A percentile compares a stretch with the other conserved stretches of the same genome.
Evolutionary conservation across 75 land plant species (phyloP).

Genomic region (Cupressus sempervirens): DNA sequence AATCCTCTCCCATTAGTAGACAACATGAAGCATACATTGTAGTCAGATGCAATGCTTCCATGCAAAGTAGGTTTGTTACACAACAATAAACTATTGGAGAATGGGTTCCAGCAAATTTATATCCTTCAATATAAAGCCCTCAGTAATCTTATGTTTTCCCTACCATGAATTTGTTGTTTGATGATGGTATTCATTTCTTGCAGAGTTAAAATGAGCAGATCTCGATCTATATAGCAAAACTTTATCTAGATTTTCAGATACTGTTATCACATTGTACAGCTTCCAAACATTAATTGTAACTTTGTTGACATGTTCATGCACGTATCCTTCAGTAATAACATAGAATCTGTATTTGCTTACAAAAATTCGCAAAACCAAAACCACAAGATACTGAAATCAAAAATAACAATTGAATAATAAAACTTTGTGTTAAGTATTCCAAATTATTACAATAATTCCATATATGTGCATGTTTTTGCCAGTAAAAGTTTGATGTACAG

Average conservation of each 20-base stretch:
- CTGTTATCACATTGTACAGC: background rate
- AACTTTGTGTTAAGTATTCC: background rate
- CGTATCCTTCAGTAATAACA: background rate
- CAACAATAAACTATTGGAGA: background rate
- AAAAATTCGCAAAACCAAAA: background rate
- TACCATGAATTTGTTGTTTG: background rate
- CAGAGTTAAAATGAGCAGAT: background rate
- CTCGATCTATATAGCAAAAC: background rate
- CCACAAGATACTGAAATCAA: background rate
- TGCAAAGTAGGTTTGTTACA: background rate
- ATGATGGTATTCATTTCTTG: background rate
- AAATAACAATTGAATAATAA: background rate
- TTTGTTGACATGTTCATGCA: background rate
- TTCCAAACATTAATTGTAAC: background rate
- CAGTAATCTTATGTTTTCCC: background rate
- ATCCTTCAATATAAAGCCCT: background rate
- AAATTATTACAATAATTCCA: background rate
- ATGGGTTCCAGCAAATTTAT: background rate
- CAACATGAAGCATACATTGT: no score
- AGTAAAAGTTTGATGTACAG: background rate
- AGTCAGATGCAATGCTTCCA: no score
- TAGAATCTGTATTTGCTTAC: background rate
- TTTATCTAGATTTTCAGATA: background rate
- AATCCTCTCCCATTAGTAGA: no score
- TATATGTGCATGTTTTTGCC: background rate